These are phyloP conservation scores for Coemansia aciculifera DNA, from an alignment of 192 early-diverging fungal genomes.

Conservation along the genomic window DNA sequence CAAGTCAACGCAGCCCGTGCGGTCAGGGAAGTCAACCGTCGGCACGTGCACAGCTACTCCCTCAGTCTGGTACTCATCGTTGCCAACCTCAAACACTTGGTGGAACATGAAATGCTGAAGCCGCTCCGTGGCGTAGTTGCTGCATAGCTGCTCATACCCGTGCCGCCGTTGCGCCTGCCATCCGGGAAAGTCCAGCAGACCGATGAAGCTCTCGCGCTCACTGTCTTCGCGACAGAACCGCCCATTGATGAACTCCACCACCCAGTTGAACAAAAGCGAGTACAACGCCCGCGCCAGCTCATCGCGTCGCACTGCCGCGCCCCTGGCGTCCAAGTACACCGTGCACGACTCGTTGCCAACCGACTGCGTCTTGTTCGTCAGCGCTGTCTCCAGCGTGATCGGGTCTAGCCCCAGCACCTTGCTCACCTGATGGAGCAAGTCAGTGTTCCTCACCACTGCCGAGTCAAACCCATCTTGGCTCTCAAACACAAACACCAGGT, in stretches of 20 bases:
- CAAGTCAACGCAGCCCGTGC: constrained; percentile 69
- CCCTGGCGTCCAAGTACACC: constrained; percentile 72
- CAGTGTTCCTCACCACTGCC: constrained; percentile 73
- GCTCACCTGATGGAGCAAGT: constrained; percentile 74
- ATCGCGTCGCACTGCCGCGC: constrained; percentile 71
- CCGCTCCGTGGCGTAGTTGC: constrained; percentile 89
- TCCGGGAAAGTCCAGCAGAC: constrained; percentile 84
- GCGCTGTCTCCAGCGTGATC: constrained; percentile 67
- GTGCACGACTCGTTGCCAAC: constrained; percentile 82
- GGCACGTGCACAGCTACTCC: constrained; percentile 53
- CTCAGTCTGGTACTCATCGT: constrained; percentile 61
- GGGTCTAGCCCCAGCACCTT: constrained; percentile 78
- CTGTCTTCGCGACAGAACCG: constrained; percentile 69
- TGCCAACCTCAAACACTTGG: constrained; percentile 70
- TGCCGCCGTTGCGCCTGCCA: constrained; percentile 56
- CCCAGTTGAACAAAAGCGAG: constrained; percentile 82
- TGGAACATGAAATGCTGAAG: constrained; percentile 74
- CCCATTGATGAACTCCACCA: constrained; percentile 80
- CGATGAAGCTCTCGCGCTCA: constrained; percentile 69
- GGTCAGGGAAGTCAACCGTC: constrained; percentile 61
- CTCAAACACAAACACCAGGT: constrained; percentile 80
- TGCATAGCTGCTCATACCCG: constrained; percentile 66
- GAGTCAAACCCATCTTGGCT: constrained; percentile 74
- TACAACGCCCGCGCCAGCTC: constrained; percentile 74
- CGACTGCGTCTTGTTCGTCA: constrained; percentile 80